phyloP scores from a whole-genome alignment of 2,329 filamentous ascomycete genomes.

The Polytolypa hystricis region DNA sequence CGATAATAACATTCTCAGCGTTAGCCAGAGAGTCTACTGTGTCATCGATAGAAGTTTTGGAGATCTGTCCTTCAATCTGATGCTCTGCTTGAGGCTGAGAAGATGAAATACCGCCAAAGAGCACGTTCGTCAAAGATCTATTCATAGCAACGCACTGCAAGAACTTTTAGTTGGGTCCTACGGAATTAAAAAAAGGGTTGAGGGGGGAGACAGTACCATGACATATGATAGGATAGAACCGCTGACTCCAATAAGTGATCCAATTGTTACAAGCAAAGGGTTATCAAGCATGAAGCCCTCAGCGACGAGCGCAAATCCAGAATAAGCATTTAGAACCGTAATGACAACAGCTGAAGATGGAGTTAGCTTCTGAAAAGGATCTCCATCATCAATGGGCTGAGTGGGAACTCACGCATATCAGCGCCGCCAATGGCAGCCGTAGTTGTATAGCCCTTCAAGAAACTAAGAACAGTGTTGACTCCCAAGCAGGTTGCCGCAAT shows the following conservation, averaged over 20 bases:
- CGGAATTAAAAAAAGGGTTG: constrained; percentile 1
- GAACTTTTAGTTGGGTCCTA: too few species aligned
- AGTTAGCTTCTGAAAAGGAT: too few species aligned
- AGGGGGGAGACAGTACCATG: constrained; percentile 30
- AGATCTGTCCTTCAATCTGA: constrained; percentile 70
- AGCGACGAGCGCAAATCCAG: constrained; percentile 78
- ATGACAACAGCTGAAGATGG: constrained; percentile 66
- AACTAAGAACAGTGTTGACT: constrained; percentile 66
- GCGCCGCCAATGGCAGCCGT: constrained; percentile 85
- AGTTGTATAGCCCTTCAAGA: constrained; percentile 77
- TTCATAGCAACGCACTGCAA: constrained; percentile 75
- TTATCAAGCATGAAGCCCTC: constrained; percentile 91
- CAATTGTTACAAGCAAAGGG: constrained; percentile 70
- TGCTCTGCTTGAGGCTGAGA: constrained; percentile 54
- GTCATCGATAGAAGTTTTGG: constrained; percentile 68
- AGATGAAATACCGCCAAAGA: constrained; percentile 75
- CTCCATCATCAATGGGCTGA: too few species aligned
- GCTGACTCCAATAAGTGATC: constrained; percentile 76
- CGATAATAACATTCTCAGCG: constrained; percentile 76
- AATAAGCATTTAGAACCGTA: constrained; percentile 82
- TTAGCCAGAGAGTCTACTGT: constrained; percentile 63
- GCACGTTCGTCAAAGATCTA: constrained; percentile 72
- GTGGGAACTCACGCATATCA: constrained; percentile 57
- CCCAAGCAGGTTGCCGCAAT: constrained; percentile 69
- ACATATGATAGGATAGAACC: constrained; percentile 84